Conservation (phyloP, 2,329 filamentous ascomycete species). For the Cladophialophora psammophila region DNA sequence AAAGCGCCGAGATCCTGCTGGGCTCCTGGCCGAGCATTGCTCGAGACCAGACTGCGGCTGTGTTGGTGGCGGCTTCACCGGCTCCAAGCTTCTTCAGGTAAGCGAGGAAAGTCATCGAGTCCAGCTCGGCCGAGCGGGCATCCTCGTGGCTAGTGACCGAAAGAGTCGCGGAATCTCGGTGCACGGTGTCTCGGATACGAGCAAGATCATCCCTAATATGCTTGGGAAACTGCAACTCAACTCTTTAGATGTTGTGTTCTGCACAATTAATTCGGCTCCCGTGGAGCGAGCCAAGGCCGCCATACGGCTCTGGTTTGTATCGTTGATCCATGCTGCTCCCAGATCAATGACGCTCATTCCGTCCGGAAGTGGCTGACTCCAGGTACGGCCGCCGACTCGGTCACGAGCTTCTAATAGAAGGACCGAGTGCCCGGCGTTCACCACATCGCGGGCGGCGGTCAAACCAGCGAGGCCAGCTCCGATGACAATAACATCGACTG, state of each 20-base stretch:
- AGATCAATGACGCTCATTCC: slow-evolving; percentile 53
- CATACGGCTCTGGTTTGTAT: slow-evolving; percentile 59
- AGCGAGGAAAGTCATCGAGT: slow-evolving; percentile 3
- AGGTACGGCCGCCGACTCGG: slow-evolving; percentile 53
- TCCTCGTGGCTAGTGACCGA: neutral
- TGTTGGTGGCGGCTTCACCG: neutral
- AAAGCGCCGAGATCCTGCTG: neutral
- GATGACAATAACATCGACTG: slow-evolving; percentile 46
- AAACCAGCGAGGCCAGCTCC: slow-evolving; percentile 51
- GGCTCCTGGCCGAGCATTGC: slow-evolving; percentile 1
- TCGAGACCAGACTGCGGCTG: neutral
- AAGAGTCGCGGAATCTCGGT: neutral
- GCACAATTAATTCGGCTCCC: slow-evolving; percentile 54
- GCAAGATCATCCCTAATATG: slow-evolving; percentile 12
- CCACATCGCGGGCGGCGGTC: slow-evolving; percentile 44
- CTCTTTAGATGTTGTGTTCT: slow-evolving; percentile 39
- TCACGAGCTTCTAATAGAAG: slow-evolving; percentile 51
- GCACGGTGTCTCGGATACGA: neutral
- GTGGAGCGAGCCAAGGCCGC: slow-evolving; percentile 44
- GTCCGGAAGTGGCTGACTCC: slow-evolving; percentile 37
- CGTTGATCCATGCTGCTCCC: slow-evolving; percentile 67
- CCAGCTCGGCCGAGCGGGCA: neutral
- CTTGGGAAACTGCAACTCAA: neutral
- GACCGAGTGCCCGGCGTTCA: slow-evolving; percentile 44
- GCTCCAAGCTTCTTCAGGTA: neutral